Evolutionary conservation across 176 grass and related monocot species (phyloP), one percentile per base, ranked within the genome.

Genomic region (Oryza glumipatula): DNA sequence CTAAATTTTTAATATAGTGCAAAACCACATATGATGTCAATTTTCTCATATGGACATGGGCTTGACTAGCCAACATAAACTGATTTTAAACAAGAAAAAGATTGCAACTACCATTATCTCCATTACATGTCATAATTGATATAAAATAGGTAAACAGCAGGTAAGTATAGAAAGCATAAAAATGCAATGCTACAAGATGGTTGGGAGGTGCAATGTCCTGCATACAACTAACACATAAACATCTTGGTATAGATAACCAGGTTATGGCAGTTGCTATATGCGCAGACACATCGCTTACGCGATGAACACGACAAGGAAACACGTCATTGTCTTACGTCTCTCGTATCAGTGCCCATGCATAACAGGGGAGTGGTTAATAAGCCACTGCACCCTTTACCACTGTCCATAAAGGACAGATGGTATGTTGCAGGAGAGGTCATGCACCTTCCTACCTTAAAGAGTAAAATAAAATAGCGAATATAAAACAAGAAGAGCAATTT

Each of bases 331-430:
- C 35, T 83, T 86, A 41, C 9, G 46, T 32, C 73, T 76, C 16
- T 67, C 68, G 68, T 86, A 83, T 90, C 84, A 90, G 84, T 90
- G 88, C 68, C 88, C 84, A 75, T 86, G 84, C 88, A 79, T 77
- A 63, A 86, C 33, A 90, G 76, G 68, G 74, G 1, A 79, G 84
- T 86, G 67, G 74, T 68, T 74, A 43, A 52, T 49, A 71, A 77
- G 9, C 84, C 83, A 86, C 78, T 68, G 60, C 67, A 77, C 48
- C 83, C 56, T 82, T 82, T 61, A 79, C 58, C 60, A 83, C 68
- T 48, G 69, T 79, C 84, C 84, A 48, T 46, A 61, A 36, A 74
- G 79, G 79, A 86, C 68, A 58, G 73, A 83, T 73, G 83, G 67
- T 14, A 49, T 58, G n/a, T 74, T 77, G 68, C 83, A 86, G 68